A percentile compares a stretch with the other conserved stretches of the same genome.
These are phyloP conservation scores for Pyricularia sp. DNA, from an alignment of 2,329 filamentous ascomycete genomes.

Conservation along the genomic window DNA sequence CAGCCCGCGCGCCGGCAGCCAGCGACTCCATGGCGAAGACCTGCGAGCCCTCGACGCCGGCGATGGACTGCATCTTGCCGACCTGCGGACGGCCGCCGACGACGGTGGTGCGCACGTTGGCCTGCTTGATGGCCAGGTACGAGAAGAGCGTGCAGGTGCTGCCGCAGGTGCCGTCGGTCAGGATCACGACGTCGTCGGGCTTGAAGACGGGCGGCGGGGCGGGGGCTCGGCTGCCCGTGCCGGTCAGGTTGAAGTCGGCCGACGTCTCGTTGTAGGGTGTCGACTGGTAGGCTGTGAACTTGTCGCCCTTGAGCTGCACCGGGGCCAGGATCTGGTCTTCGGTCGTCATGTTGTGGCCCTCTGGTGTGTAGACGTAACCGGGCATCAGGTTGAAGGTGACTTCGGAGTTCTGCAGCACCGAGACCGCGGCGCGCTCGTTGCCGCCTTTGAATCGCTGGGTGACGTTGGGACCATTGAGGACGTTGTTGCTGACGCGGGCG, in stretches of 20 bases:
- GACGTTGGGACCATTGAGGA: constrained; percentile 11
- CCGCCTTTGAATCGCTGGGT: constrained; percentile 16
- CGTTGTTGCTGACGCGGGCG: constrained; percentile 24
- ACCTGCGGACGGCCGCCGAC: constrained; percentile 51
- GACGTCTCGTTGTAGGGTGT: constrained; percentile 27
- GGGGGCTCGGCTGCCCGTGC: constrained; percentile 36
- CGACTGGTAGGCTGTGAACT: constrained; percentile 39
- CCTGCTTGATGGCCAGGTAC: constrained; percentile 19
- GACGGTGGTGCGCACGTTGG: constrained; percentile 45
- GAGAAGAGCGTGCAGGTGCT: constrained; percentile 21
- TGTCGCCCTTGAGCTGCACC: constrained; percentile 32
- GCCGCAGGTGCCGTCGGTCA: constrained; percentile 27
- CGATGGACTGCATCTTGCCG: constrained; percentile 50
- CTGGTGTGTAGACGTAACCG: constrained; percentile 35
- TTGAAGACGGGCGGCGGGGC: constrained; percentile 40
- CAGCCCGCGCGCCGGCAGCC: constrained; percentile 15
- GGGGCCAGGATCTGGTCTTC: constrained; percentile 22
- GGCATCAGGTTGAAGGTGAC: constrained; percentile 32
- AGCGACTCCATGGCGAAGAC: constrained; percentile 23
- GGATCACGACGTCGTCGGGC: constrained; percentile 41
- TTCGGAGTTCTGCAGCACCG: constrained; percentile 29
- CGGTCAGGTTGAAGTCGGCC: constrained; percentile 34
- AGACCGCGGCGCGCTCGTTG: constrained; percentile 29
- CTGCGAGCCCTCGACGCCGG: constrained; percentile 52
- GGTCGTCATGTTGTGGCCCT: constrained; percentile 20